Evolutionary conservation across 1,139 yeast species (phyloP).

Genomic region (Suhomyces anneliseae): DNA sequence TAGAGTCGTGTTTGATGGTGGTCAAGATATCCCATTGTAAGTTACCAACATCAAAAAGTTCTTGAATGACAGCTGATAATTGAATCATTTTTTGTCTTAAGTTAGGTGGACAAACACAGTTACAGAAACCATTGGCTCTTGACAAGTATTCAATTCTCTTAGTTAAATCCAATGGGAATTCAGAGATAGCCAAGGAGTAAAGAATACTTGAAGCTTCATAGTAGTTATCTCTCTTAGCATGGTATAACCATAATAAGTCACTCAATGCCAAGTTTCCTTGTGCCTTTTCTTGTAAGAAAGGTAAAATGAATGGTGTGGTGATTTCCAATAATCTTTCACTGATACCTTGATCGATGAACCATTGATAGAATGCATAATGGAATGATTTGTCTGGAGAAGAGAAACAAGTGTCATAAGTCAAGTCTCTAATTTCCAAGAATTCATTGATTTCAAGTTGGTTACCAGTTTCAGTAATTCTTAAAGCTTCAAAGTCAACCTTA

Average conservation of each 20-base stretch:
- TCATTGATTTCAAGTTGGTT: conserved; percentile 51
- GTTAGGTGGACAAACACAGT: conserved; percentile 77
- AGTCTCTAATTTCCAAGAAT: conserved; percentile 61
- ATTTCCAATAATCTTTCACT: conserved; percentile 76
- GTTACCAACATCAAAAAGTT: conserved; percentile 82
- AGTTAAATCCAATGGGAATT: conserved; percentile 64
- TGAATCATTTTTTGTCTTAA: conserved; percentile 75
- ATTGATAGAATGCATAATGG: conserved; percentile 89
- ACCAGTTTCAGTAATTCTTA: conserved; percentile 47
- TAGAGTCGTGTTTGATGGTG: conserved; percentile 57
- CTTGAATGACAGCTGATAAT: conserved; percentile 69
- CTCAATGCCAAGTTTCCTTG: conserved; percentile 69
- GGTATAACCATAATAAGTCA: conserved; percentile 83
- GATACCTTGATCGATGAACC: conserved; percentile 80
- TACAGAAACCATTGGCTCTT: conserved; percentile 91
- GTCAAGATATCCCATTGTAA: conserved; percentile 80
- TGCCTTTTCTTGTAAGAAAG: conserved; percentile 76
- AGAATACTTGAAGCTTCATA: conserved; percentile 83
- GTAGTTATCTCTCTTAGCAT: conserved; percentile 78
- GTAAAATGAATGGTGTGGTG: conserved; percentile 76
- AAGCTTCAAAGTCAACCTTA: conserved; percentile 67
- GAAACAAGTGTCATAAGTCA: conserved; percentile 73
- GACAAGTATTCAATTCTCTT: conserved; percentile 87
- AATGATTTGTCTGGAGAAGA: conserved; percentile 75
- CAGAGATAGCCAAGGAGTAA: conserved; percentile 70